phyloP scores from a whole-genome alignment of 2,329 filamentous ascomycete genomes.

The Aspergillus fructus region DNA sequence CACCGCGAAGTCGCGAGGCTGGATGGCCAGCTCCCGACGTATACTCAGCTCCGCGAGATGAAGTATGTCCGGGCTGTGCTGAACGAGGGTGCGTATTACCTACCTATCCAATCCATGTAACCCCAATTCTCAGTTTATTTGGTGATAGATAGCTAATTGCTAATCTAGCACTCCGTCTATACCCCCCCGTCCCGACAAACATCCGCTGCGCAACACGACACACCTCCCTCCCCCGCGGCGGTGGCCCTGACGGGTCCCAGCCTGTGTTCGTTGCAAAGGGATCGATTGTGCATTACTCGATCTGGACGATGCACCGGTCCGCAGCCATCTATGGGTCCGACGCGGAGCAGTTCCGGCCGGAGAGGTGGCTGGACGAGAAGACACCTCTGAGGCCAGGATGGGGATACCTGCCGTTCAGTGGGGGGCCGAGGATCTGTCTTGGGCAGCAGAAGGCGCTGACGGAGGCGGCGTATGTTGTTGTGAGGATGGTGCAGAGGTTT shows the following conservation, averaged over 20 bases:
- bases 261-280: slow-evolving; percentile 68
- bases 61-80: slow-evolving; percentile 41
- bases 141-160: slow-evolving; percentile 14
- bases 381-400: slow-evolving; percentile 62
- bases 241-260: slow-evolving; percentile 58
- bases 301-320: slow-evolving; percentile 72
- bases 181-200: slow-evolving; percentile 49
- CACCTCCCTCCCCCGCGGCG: slow-evolving; percentile 51
- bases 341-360: slow-evolving; percentile 59
- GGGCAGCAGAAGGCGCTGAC: slow-evolving; percentile 80
- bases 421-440: slow-evolving; percentile 71
- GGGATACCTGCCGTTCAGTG: slow-evolving; percentile 74
- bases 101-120: too few species aligned
- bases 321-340: slow-evolving; percentile 49
- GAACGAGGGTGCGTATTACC: slow-evolving; percentile 11
- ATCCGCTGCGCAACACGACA: slow-evolving; percentile 38
- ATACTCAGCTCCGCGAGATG: slow-evolving; percentile 21
- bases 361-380: slow-evolving; percentile 55
- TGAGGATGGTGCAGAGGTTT: slow-evolving; percentile 71
- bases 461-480: slow-evolving; percentile 66
- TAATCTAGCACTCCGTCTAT: slow-evolving; percentile 45
- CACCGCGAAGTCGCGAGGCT: too few species aligned
- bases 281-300: slow-evolving; percentile 64
- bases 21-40: slow-evolving; percentile 14
- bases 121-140: not conserved